Evolutionary conservation across 148 eudicot genomes (phyloP), one percentile per base, ranked within the genome.

Genomic region (Pharnaceum exiguum): DNA sequence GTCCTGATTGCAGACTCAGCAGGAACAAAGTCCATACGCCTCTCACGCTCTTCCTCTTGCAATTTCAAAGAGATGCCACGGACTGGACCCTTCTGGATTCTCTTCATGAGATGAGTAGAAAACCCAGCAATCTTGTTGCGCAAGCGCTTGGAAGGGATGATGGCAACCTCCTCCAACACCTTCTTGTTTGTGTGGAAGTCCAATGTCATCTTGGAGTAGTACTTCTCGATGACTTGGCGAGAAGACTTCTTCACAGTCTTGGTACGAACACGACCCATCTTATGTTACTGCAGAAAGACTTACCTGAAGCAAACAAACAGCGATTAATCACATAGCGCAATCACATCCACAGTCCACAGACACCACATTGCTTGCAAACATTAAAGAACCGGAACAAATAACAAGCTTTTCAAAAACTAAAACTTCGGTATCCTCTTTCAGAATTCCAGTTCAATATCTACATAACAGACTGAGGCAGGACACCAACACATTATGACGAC

Each of bases 111-210:
- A 55, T 77, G 81, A 23, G 81, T 77, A 22, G 77, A 77, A 63
- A 77, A 77, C 8, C 77, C 81, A 26, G 71, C 81, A 30, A 77
- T 77, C 77, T 72, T 77, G 75, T 77, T 77, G 26, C 81, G 71
- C 12, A 77, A 67, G 15, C 81, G 71, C 68, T 72, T 77, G 3
- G 81, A 63, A 1, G 81, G 81, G 12, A 77, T 77, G 28, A 77
- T 77, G 38, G 81, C 77, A 11, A 77, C 81, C 27, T 77, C 77
- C 42, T 72, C 81, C 30, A 77, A 55, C 5, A 72, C 55, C 68
- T 77, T 77, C 65, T 77, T 77, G 81, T 77, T 77, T 35, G 81
- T 77, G 71, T 77, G 81, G 77, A 77, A 77, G 31, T 77, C 81
- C 24, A 72, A 6, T 0, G 77, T 77, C 77, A 77, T 77, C 16